phyloP scores from a whole-genome alignment of 371 early-diverging fungal species.

The Lichtheimia corymbifera region DNA sequence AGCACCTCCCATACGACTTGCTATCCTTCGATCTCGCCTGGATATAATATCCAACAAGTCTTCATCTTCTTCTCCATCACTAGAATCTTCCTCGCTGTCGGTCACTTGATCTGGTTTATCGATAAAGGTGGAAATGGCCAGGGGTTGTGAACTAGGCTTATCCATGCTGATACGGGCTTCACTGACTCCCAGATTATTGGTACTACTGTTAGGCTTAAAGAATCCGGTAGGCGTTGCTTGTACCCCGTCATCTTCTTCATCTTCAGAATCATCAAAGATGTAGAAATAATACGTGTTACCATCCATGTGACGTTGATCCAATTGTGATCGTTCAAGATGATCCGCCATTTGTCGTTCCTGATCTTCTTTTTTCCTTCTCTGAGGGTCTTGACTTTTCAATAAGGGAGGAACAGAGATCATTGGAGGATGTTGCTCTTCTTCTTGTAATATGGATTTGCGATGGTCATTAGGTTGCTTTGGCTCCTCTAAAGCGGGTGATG shows the following conservation, averaged over 20 bases:
- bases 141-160: background rate
- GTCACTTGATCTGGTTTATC: slow-evolving; percentile 12
- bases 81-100: slow-evolving; percentile 10
- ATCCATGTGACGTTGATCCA: background rate
- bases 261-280: slow-evolving; percentile 6
- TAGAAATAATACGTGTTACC: slow-evolving; percentile 8
- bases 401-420: background rate
- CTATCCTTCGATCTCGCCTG: slow-evolving; percentile 12
- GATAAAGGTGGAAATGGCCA: background rate
- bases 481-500: no score
- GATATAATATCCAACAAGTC: slow-evolving; percentile 10
- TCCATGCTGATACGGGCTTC: background rate
- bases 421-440: background rate
- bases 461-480: background rate
- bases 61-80: background rate
- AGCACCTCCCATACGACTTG: slow-evolving; percentile 2
- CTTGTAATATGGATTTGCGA: background rate
- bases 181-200: background rate
- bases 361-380: background rate
- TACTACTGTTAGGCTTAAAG: slow-evolving; percentile 4
- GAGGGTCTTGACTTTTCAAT: background rate
- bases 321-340: no score
- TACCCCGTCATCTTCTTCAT: background rate
- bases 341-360: no score
- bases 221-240: background rate